Base-by-base conservation (phyloP, 2,329 filamentous ascomycete species). In the Diplodia corticola region DNA sequence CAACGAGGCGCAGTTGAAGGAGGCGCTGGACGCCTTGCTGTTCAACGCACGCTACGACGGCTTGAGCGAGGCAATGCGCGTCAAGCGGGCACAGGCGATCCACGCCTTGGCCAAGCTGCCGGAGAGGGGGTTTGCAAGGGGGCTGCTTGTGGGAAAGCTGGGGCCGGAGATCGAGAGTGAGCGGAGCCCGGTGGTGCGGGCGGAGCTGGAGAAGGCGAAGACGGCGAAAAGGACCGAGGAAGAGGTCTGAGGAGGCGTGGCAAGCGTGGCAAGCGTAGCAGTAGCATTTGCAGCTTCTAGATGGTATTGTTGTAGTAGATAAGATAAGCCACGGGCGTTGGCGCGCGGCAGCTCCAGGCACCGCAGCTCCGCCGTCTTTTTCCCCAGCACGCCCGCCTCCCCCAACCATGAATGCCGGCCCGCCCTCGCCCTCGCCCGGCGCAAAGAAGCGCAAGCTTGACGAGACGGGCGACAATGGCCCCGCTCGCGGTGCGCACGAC, bases 21-120 rank as follows among this genome's bases (percentile, higher is more conserved):
- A 67, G 3, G 64, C 64, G 5, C 51, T 74, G 12, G 68, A 70
- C 50, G 71, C 69, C 46, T 15, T 73, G 9, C 64, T 75, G 1
- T 73, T 75, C 60, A 70, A 75, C 55, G 46, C 70, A 5, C 70
- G 64, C 26, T 72, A 72, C 50, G 71, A 72, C 33, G 72, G 71
- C 2, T 64, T 74, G 35, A 70, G 70, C 4, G 74, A 75, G 68
- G 72, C 71, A 5, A 71, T 73, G 66, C 66, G 73, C 35, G 54
- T 73, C 54, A 71, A 72, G 68, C 64, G 73, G 15, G 73, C 72
- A 2, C 69, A 76, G 44, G 73, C 73, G 4, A 57, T 75, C 35
- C 59, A 71, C 5, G 69, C 63, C 2, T 50, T 73, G 24, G 69
- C 67, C 1, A 73, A 70, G 66, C 55, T 67, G 4, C 48, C 46